These are phyloP conservation scores for Capsicum baccatum DNA, from an alignment of 257 asterid genomes.

Conservation along the genomic window DNA sequence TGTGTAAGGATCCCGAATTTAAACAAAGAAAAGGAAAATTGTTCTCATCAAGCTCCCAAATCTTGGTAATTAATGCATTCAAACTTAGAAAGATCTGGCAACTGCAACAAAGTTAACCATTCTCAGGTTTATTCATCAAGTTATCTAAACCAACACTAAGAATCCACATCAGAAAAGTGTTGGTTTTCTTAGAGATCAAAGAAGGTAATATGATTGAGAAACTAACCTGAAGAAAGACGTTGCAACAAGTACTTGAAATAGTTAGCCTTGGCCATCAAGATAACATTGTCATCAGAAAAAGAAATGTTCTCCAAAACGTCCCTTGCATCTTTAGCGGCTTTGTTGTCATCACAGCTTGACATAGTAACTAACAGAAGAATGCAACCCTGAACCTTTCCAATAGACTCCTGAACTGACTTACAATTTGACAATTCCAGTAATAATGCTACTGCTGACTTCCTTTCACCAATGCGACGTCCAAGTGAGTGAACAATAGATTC, in stretches of 20 bases:
- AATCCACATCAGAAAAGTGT: constrained; percentile 10
- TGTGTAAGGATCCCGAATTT: background rate
- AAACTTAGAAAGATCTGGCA: constrained; percentile 19
- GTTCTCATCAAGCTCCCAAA: constrained; percentile 12
- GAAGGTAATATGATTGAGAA: constrained; percentile 13
- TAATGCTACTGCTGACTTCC: constrained; percentile 60
- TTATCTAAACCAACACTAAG: constrained; percentile 13
- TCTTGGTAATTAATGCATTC: background rate
- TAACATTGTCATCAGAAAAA: constrained; percentile 66
- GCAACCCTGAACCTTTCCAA: constrained; percentile 69
- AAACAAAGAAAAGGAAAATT: constrained; percentile 5
- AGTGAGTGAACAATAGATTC: constrained; percentile 61
- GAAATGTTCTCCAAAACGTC: constrained; percentile 63
- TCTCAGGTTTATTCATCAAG: constrained; percentile 15
- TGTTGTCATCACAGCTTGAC: constrained; percentile 57
- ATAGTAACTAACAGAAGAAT: constrained; percentile 64
- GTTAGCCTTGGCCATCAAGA: constrained; percentile 66
- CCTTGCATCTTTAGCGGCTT: constrained; percentile 57
- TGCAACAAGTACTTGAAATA: constrained; percentile 60
- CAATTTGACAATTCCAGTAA: constrained; percentile 61
- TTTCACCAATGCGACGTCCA: constrained; percentile 59
- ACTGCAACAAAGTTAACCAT: background rate
- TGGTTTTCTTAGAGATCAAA: background rate
- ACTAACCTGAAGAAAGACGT: constrained; percentile 65
- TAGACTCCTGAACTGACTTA: constrained; percentile 48